phyloP scores from a whole-genome alignment of 1,139 yeast species.

The Yamadazyma buinensis region DNA sequence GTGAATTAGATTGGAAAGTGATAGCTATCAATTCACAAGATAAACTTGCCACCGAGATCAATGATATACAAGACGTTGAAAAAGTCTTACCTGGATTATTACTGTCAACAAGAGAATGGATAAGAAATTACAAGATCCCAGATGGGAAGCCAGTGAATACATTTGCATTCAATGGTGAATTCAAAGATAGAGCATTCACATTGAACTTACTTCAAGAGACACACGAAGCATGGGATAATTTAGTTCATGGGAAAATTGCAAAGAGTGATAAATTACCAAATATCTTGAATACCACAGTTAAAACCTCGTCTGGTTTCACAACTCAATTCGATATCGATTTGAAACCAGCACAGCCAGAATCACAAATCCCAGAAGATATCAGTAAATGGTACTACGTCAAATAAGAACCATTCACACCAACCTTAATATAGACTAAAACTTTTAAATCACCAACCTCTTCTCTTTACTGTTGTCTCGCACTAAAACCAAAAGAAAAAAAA shows the following conservation, averaged over 20 bases:
- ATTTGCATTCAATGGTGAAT: slow-evolving; percentile 82
- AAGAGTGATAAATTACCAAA: slow-evolving; percentile 34
- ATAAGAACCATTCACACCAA: too few relatives aligned
- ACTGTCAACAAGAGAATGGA: slow-evolving; percentile 85
- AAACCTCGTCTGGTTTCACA: slow-evolving; percentile 39
- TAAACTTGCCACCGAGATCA: slow-evolving; percentile 67
- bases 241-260: slow-evolving; percentile 49
- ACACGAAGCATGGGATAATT: slow-evolving; percentile 65
- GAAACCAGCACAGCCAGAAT: slow-evolving; percentile 16
- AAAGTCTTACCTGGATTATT: slow-evolving; percentile 75
- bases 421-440: too few relatives aligned
- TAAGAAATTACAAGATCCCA: slow-evolving; percentile 84
- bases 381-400: slow-evolving; percentile 12
- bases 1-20: slow-evolving; percentile 93
- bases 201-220: slow-evolving; percentile 69
- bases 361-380: slow-evolving; percentile 24
- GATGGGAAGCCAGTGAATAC: slow-evolving; percentile 87
- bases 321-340: slow-evolving; percentile 16
- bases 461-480: too few relatives aligned
- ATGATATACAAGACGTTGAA: slow-evolving; percentile 75
- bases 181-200: slow-evolving; percentile 71
- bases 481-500: neutral
- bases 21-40: slow-evolving; percentile 73
- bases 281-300: slow-evolving; percentile 57
- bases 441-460: too few relatives aligned